Conservation (phyloP, 176 grass and related monocot species). For the Oryza coarctata region DNA sequence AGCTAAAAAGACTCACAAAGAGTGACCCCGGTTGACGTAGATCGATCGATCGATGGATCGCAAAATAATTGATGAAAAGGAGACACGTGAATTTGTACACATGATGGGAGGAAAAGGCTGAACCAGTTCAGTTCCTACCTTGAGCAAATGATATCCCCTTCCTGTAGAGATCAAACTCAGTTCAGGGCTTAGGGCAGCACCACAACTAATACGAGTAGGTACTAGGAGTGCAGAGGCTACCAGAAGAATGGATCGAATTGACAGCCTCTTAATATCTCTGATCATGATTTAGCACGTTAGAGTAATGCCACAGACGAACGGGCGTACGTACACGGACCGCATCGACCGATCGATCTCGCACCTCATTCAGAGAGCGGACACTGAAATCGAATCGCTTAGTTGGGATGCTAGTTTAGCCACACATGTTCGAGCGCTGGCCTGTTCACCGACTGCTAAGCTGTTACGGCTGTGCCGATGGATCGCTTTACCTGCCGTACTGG, state of each 20-base stretch:
- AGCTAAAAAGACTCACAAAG: not conserved
- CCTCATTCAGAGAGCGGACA: not conserved
- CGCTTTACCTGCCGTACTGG: not conserved
- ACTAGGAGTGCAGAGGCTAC: not conserved
- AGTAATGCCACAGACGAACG: not conserved
- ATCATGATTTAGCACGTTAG: not conserved
- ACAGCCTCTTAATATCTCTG: not conserved
- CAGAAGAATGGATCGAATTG: not conserved
- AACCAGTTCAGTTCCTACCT: not conserved
- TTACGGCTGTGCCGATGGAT: not conserved
- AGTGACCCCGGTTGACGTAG: not conserved
- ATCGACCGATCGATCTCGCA: constrained; percentile 4
- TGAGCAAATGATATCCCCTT: not conserved
- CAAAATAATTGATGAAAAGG: constrained; percentile 18
- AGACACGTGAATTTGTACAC: not conserved
- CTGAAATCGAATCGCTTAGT: not conserved
- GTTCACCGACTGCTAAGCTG: not conserved
- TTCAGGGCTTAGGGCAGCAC: not conserved
- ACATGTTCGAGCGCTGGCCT: not conserved
- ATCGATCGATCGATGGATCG: constrained; percentile 13
- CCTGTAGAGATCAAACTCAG: not conserved
- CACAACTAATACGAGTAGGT: not conserved
- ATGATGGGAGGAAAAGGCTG: not conserved
- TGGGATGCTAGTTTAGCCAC: not conserved
- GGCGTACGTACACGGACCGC: not conserved